Conservation (phyloP, 371 early-diverging fungal genomes). For the Mucor racemosus region DNA sequence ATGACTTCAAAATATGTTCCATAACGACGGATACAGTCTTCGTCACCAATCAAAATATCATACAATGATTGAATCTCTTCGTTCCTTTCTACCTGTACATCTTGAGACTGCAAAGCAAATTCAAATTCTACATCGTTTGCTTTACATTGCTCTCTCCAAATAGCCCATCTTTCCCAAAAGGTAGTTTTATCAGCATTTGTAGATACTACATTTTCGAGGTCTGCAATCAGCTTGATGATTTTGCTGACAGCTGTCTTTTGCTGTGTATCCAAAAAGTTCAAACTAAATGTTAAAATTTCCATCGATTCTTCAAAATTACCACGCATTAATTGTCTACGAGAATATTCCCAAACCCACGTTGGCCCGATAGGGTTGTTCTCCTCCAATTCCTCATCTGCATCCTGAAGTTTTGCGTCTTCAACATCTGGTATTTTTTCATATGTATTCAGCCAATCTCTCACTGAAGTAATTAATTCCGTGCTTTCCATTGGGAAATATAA, state of each 20-base stretch:
- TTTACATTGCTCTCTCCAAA: not conserved
- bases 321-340: slow-evolving; percentile 13
- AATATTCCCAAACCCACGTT: slow-evolving; percentile 4
- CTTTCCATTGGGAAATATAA: slow-evolving; percentile 10
- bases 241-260: not conserved
- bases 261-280: not conserved
- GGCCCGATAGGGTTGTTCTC: not conserved
- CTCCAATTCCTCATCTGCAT: not conserved
- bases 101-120: not conserved
- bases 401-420: not conserved
- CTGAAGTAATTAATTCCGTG: not conserved
- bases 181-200: not conserved
- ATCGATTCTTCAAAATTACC: slow-evolving; percentile 10
- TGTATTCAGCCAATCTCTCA: slow-evolving; percentile 12
- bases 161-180: not conserved
- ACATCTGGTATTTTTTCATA: not conserved
- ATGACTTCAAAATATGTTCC: slow-evolving; percentile 16
- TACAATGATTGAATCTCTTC: not conserved
- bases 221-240: not conserved
- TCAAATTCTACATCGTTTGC: not conserved
- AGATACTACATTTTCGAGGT: not conserved
- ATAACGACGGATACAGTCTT: not conserved
- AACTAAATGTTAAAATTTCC: not conserved
- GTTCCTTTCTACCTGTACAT: not conserved
- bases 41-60: slow-evolving; percentile 1